Conservation (phyloP, 2,329 filamentous ascomycete species). For the Boeremia exigua region DNA sequence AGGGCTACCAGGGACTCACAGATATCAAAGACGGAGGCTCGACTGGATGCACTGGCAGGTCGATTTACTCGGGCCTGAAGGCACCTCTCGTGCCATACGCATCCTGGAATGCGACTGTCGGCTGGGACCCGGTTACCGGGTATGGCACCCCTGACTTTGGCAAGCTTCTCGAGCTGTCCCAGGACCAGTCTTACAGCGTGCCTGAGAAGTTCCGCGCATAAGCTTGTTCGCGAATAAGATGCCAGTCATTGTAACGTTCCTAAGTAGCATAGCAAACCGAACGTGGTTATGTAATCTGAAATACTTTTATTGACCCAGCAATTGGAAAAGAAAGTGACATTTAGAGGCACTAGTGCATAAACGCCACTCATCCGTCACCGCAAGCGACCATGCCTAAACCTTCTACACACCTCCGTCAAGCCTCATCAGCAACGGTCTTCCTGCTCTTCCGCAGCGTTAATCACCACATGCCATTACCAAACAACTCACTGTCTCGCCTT, state of each 20-base stretch:
- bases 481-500: background rate
- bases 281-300: too few species aligned
- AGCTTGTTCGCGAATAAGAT: background rate
- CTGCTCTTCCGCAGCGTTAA: background rate
- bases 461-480: background rate
- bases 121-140: constrained; percentile 60
- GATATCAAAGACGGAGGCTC: constrained; percentile 58
- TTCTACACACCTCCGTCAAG: background rate
- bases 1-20: constrained; percentile 53
- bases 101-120: constrained; percentile 58
- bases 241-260: background rate
- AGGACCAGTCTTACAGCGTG: constrained; percentile 22
- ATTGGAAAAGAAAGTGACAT: too few species aligned
- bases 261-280: background rate
- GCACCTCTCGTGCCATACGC: constrained; percentile 54
- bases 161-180: constrained; percentile 39
- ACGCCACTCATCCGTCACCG: too few species aligned
- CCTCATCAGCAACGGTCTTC: background rate
- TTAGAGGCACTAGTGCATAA: too few species aligned
- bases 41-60: constrained; percentile 51
- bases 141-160: constrained; percentile 47
- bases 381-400: background rate
- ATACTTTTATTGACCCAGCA: too few species aligned
- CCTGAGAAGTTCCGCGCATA: background rate
- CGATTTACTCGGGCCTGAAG: constrained; percentile 45